These are phyloP conservation scores for Zalaria sp. DNA, from an alignment of 2,329 filamentous ascomycete species.

Conservation along the genomic window DNA sequence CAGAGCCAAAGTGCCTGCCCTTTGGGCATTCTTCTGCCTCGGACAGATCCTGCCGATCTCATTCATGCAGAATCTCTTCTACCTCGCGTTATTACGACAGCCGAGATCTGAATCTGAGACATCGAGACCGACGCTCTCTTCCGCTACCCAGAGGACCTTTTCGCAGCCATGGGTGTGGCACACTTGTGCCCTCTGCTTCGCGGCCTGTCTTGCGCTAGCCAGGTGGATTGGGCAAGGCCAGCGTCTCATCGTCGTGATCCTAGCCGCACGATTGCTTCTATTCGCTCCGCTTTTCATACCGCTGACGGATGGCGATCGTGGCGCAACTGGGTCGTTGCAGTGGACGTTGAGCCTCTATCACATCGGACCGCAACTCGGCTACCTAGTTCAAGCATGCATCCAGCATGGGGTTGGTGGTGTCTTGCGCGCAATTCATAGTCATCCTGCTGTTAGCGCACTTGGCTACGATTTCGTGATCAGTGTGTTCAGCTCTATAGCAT, in stretches of 20 bases:
- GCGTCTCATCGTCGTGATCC: slow-evolving; percentile 10
- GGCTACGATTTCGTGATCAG: slow-evolving; percentile 15
- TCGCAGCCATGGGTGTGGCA: slow-evolving; percentile 1
- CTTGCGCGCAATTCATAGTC: too few species aligned
- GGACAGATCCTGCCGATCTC: slow-evolving; percentile 20
- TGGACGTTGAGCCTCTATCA: too few species aligned
- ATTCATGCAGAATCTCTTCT: slow-evolving; percentile 19
- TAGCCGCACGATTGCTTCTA: slow-evolving; percentile 11
- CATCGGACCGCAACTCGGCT: too few species aligned
- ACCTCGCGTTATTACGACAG: slow-evolving; percentile 13
- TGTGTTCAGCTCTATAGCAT: not conserved
- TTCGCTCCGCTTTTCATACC: slow-evolving; percentile 10
- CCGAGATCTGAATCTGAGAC: not conserved
- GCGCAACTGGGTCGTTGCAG: slow-evolving; percentile 5
- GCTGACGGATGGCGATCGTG: not conserved
- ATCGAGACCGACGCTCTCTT: too few species aligned
- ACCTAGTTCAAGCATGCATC: too few species aligned
- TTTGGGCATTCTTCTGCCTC: slow-evolving; percentile 19
- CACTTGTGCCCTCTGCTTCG: slow-evolving; percentile 5
- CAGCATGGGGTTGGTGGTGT: too few species aligned
- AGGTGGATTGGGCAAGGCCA: not conserved
- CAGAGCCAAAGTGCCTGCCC: slow-evolving; percentile 11
- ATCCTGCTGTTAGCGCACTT: slow-evolving; percentile 16
- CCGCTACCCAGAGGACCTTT: too few species aligned
- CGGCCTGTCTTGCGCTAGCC: slow-evolving; percentile 7